Evolutionary conservation across 371 early-diverging fungal genomes (phyloP), one percentile per base, ranked within the genome.

Genomic region (Zancudomyces culisetae): DNA sequence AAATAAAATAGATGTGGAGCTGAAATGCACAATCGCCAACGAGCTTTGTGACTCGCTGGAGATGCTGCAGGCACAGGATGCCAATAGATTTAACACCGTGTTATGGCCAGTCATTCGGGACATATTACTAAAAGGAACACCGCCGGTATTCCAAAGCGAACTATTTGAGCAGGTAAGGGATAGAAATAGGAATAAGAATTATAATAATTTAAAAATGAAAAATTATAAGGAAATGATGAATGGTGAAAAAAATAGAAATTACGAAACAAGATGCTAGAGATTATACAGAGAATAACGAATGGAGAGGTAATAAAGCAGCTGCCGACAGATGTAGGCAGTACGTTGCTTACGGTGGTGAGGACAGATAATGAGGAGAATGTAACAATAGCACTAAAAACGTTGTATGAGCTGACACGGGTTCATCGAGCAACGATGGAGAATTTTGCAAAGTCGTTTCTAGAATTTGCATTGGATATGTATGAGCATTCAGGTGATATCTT

Each of bases 281-380:
- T 93, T 43, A 74, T 95, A 13, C 88, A 92, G 63, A 81, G 94
- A 27, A 70, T 94, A 28, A 91, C 93, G 10, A 85, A 81, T 59
- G 89, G 80, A 45, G 74, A 74, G 39, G 53, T 60, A 1, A 54
- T 73, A 20, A 35, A 58, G 27, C 71, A 71, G 1, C 53, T 64
- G 13, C 68, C 62, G 4, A 51, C 54, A 19, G 72, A 73, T 15
- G 54, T 83, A 21, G 72, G 78, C 55, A 54, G 60, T 6, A 69
- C 81, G 6, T 62, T 93, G 43, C 76, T 96, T 73, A 62, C 77
- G 23, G 71, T 91, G 2, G 72, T 98, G 27, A 71, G 75, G 55
- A 74, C 74, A 13, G 98, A 98, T 59, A 95, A 96, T 57, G 98
- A 98, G 69, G 98, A 96, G 23, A 96, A 95, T 59, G 97, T 86